A percentile compares a stretch with the other conserved stretches of the same genome.
Evolutionary conservation across 2,329 filamentous ascomycete species (phyloP).

Genomic region (Pseudogymnoascus sp.): DNA sequence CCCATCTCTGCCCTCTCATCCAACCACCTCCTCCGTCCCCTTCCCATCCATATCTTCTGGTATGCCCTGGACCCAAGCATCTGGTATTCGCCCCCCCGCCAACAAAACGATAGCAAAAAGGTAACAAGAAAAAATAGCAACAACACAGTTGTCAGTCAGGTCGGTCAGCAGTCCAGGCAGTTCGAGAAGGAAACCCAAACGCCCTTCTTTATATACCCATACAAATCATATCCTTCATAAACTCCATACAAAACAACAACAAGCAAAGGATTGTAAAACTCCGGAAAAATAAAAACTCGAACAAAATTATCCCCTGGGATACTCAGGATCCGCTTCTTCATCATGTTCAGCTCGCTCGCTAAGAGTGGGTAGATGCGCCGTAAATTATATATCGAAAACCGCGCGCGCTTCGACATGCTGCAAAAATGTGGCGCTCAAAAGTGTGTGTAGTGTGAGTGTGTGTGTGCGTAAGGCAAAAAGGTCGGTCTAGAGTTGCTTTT

Average conservation of each 20-base stretch:
- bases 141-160: neutral
- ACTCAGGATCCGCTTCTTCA: neutral
- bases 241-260: neutral
- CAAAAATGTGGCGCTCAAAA: constrained; percentile 1
- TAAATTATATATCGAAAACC: neutral
- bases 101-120: neutral
- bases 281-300: neutral
- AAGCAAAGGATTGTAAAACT: neutral
- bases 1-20: neutral
- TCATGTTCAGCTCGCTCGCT: neutral
- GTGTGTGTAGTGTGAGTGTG: neutral
- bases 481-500: constrained; percentile 5
- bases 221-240: constrained; percentile 4
- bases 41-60: neutral
- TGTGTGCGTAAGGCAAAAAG: neutral
- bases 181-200: neutral
- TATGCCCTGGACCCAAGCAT: constrained; percentile 2
- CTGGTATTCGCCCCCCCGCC: neutral
- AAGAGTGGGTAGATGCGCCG: neutral
- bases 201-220: neutral
- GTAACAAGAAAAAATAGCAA: neutral
- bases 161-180: neutral
- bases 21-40: no score
- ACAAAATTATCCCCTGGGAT: neutral
- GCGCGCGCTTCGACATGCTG: neutral